Conservation (phyloP, 345 rosid species). For the Viola odorata region DNA sequence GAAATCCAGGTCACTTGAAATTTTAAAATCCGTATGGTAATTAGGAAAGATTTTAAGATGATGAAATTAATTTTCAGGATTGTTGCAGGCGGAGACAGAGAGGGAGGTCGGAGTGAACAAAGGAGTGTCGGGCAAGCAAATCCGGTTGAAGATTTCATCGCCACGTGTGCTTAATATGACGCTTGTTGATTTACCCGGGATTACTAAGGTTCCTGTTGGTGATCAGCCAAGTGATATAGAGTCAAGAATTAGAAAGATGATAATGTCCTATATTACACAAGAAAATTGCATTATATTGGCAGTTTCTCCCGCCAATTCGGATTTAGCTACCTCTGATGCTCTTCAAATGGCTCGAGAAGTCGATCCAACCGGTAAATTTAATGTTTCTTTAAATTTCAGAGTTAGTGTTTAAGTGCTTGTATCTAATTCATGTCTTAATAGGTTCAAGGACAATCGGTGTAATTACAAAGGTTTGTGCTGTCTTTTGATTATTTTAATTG, state of each 20-base stretch:
- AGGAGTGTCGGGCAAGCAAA: constrained; percentile 56
- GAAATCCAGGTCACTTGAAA: constrained; percentile 32
- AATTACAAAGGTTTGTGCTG: constrained; percentile 57
- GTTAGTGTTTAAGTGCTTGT: background rate
- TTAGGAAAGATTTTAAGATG: background rate
- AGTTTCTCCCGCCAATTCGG: constrained; percentile 66
- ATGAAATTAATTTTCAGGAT: background rate
- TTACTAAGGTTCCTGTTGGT: constrained; percentile 69
- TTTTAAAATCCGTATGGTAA: background rate
- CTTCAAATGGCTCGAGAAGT: constrained; percentile 58
- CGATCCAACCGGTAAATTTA: constrained; percentile 48
- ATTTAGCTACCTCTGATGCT: constrained; percentile 73
- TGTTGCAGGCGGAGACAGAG: constrained; percentile 60
- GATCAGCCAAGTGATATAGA: constrained; percentile 67
- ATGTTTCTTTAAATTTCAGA: background rate
- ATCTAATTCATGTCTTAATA: constrained; percentile 8
- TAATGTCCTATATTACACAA: constrained; percentile 39
- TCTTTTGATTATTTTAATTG: too few relatives aligned
- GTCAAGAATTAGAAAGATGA: constrained; percentile 49
- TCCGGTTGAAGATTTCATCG: constrained; percentile 48
- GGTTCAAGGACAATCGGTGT: constrained; percentile 70
- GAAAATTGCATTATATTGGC: constrained; percentile 60
- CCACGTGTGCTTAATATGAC: constrained; percentile 62
- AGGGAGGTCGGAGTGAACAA: constrained; percentile 53
- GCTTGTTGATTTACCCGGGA: constrained; percentile 67